Evolutionary conservation across 768 basidiomycete species (phyloP).

Genomic region (Pleurotus pulmonarius): DNA sequence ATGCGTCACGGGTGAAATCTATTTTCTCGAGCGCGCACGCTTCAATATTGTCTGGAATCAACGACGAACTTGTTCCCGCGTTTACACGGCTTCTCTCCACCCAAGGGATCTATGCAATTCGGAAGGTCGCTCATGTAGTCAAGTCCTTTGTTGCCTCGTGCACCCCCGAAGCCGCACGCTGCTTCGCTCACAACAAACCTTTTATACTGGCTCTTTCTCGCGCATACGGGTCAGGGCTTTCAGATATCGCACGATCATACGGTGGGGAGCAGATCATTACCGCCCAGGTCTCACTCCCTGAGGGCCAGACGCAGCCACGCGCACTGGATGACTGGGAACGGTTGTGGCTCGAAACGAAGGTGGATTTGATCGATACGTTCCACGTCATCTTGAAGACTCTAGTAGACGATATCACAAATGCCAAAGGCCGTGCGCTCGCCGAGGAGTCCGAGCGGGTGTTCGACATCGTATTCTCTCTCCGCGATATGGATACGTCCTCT

Average conservation of each 20-base stretch:
- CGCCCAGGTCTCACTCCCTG: slow-evolving; percentile 19
- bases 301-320: slow-evolving; percentile 19
- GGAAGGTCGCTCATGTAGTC: slow-evolving; percentile 60
- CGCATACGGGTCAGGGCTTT: slow-evolving; percentile 58
- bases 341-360: slow-evolving; percentile 72
- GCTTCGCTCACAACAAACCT: slow-evolving; percentile 46
- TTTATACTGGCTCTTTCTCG: slow-evolving; percentile 56
- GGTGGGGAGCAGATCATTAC: slow-evolving; percentile 43
- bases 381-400: slow-evolving; percentile 53
- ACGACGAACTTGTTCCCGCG: slow-evolving; percentile 50
- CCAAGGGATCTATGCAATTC: slow-evolving; percentile 57
- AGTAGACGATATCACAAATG: slow-evolving; percentile 42
- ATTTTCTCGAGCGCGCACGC: slow-evolving; percentile 40
- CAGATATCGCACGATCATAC: slow-evolving; percentile 52
- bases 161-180: slow-evolving; percentile 43
- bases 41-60: slow-evolving; percentile 27
- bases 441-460: slow-evolving; percentile 50
- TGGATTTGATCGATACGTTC: slow-evolving; percentile 65
- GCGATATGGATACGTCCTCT: slow-evolving; percentile 33
- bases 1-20: slow-evolving; percentile 39
- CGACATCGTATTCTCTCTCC: slow-evolving; percentile 54
- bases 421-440: slow-evolving; percentile 38
- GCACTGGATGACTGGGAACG: slow-evolving; percentile 63
- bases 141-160: slow-evolving; percentile 48
- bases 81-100: slow-evolving; percentile 44